These are phyloP conservation scores for Echeveria elegans DNA, from an alignment of 164 flowering plant genomes.

Conservation along the genomic window DNA sequence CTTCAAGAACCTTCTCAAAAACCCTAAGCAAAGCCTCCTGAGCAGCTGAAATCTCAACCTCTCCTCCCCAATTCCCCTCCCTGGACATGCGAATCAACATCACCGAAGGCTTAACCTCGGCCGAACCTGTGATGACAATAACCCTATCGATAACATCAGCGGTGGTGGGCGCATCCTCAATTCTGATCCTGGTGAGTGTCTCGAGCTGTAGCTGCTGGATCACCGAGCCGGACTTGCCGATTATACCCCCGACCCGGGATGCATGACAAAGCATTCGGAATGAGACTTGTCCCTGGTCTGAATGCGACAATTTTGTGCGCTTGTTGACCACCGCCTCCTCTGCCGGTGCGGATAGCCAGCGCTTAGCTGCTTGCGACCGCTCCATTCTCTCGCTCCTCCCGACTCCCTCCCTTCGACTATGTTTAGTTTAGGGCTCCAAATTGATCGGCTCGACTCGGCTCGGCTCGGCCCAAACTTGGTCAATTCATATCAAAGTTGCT, in stretches of 20 bases:
- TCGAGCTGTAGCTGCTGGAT: constrained; percentile 51
- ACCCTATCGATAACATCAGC: constrained; percentile 42
- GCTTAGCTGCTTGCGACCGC: no score
- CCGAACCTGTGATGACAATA: constrained; percentile 19
- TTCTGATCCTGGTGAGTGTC: constrained; percentile 57
- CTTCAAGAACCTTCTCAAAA: constrained; percentile 59
- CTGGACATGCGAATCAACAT: constrained; percentile 1
- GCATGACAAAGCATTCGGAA: constrained; percentile 69
- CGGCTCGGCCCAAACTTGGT: no score
- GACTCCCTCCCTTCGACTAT: no score
- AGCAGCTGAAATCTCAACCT: constrained; percentile 33
- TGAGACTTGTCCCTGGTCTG: no score
- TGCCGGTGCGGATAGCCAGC: no score
- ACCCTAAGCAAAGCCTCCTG: constrained; percentile 67
- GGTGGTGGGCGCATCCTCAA: no score
- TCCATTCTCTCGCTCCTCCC: no score
- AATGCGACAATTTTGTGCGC: neutral
- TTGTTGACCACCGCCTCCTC: no score
- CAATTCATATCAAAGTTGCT: no score
- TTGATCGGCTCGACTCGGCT: no score
- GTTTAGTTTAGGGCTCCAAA: no score
- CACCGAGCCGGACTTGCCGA: constrained; percentile 65
- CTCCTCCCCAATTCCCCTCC: constrained; percentile 12
- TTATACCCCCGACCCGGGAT: constrained; percentile 63
- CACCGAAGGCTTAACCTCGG: constrained; percentile 16